Base-by-base conservation (phyloP, 768 basidiomycete genomes). In the Flagelloscypha sp. region DNA sequence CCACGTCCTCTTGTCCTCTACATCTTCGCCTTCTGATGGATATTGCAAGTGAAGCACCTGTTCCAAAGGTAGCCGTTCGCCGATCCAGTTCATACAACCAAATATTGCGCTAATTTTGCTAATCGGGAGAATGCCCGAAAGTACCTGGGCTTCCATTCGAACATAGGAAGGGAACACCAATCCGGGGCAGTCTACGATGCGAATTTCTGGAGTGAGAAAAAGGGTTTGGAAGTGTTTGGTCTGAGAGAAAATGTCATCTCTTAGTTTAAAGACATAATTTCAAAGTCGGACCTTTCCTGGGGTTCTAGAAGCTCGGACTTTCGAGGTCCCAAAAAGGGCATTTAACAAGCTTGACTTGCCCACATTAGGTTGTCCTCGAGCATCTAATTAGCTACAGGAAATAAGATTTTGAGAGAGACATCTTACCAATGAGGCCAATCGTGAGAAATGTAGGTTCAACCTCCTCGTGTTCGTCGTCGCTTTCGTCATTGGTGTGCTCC, bases 171-270 rank as follows among this genome's bases (percentile, higher is more conserved):
- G 94, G 67, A 94, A 79, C 3, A 97, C 88, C 11, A 98, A 72
- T 7, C 94, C 94, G 0, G 94, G 94, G 49, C 94, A 98, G 57
- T 98, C 94, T 24, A 90, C 88, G 7, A 98, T 70, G 30, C 89
- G 83, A 42, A 98, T 72, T 42, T 88, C 78, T 2, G 70, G 58
- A 17, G 86, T 89, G 81, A 82, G 87, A 56, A 83, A 94, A 27
- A 94, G 70, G 1, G 93, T 97, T 55, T 97, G 89, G 52, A 90
- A 89, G 53, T 95, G 90, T 58, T 94, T 95, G 3, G 90, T 95
- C 87, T 84, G 43, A 10, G 20, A 24, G 23, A 30, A 19, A 16
- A 27, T 11, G 29, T 13, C 22, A 34, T 28, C 16, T 31, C 27
- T 23, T 9, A 27, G 5, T 18, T 28, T 19, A 17, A 37, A 28